Conservation (phyloP, 768 basidiomycete species). For the Lyophyllum decastes region DNA sequence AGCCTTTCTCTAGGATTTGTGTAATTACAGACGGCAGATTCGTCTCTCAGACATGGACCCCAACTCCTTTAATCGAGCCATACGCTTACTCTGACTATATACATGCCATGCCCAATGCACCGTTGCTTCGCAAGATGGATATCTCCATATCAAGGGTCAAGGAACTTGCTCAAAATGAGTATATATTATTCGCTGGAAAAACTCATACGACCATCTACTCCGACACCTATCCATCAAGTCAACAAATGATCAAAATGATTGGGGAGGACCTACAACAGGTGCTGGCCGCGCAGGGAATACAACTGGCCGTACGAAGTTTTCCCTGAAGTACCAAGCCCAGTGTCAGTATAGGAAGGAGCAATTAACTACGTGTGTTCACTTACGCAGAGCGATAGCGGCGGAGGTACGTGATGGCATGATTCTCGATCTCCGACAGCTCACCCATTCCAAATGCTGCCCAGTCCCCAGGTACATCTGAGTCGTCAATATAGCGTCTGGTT, state of each 20-base stretch:
- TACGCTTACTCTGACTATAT: conserved; percentile 10
- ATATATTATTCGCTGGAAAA: conserved; percentile 23
- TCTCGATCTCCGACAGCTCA: conserved; percentile 79
- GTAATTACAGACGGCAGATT: conserved; percentile 17
- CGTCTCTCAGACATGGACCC: conserved; percentile 8
- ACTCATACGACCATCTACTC: conserved; percentile 20
- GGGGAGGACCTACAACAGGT: conserved; percentile 30
- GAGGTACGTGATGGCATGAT: conserved; percentile 85
- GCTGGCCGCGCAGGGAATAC: conserved; percentile 57
- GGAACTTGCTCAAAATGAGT: not conserved
- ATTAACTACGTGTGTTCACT: conserved; percentile 36
- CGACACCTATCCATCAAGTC: conserved; percentile 15
- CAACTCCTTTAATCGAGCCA: conserved; percentile 13
- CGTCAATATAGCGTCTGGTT: conserved; percentile 82
- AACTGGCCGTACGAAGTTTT: conserved; percentile 69
- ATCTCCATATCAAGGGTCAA: conserved; percentile 6
- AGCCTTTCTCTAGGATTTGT: conserved; percentile 10
- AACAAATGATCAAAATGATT: conserved; percentile 1
- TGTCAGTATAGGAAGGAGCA: conserved; percentile 10
- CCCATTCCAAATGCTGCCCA: conserved; percentile 83
- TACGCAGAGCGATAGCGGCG: conserved; percentile 88
- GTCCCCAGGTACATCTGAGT: conserved; percentile 70
- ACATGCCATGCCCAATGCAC: conserved; percentile 1
- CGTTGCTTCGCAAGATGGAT: not conserved
- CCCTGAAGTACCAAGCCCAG: conserved; percentile 34